These are phyloP conservation scores for Brassica nigra DNA, from an alignment of 345 rosid species.

Conservation along the genomic window DNA sequence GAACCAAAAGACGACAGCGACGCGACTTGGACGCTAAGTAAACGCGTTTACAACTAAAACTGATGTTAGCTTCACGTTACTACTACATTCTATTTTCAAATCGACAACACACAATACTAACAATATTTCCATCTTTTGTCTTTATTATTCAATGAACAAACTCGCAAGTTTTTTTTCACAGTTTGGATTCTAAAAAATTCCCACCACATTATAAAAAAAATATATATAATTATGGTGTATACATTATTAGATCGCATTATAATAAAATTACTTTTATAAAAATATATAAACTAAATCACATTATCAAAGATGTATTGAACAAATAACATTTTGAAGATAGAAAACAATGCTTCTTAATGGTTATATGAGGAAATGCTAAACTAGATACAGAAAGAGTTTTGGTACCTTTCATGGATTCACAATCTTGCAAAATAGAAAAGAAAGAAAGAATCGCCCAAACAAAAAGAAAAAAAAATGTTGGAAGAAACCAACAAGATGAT, in stretches of 20 bases:
- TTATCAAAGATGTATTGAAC: not conserved
- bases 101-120: conserved; percentile 23
- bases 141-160: conserved; percentile 13
- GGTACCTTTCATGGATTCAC: conserved; percentile 41
- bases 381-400: not conserved
- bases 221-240: not conserved
- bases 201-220: not conserved
- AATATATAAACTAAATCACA: not conserved
- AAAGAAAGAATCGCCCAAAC: conserved; percentile 3
- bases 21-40: conserved; percentile 40
- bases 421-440: conserved; percentile 12
- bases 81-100: conserved; percentile 28
- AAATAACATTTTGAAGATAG: conserved; percentile 2
- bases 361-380: not conserved
- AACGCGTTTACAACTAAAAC: conserved; percentile 42
- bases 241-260: not conserved
- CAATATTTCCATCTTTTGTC: conserved; percentile 5
- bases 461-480: conserved; percentile 25
- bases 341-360: not conserved
- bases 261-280: not conserved
- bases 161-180: conserved; percentile 15
- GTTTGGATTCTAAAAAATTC: not conserved
- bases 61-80: conserved; percentile 41
- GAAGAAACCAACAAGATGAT: conserved; percentile 13
- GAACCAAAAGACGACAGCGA: conserved; percentile 37